A percentile compares a stretch with the other conserved stretches of the same genome.
These are phyloP conservation scores for Hamigera avellanea DNA, from an alignment of 495 filamentous ascomycete genomes.

Conservation along the genomic window DNA sequence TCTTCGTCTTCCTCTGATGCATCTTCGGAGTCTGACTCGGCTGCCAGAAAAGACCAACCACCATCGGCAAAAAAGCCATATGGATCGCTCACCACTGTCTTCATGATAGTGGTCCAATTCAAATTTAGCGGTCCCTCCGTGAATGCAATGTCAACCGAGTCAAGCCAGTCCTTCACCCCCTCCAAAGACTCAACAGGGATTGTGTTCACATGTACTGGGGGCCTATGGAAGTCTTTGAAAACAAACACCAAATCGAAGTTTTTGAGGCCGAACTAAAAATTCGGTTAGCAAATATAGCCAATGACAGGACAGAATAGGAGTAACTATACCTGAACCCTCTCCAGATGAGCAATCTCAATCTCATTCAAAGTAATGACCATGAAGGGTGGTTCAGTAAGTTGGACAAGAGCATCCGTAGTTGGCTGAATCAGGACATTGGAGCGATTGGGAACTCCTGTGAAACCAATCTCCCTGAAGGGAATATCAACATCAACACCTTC, in stretches of 20 bases:
- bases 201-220: conserved; percentile 90
- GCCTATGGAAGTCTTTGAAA: conserved; percentile 86
- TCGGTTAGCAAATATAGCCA: conserved; percentile 12
- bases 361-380: conserved; percentile 88
- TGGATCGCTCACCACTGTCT: conserved; percentile 87
- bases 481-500: conserved; percentile 84
- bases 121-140: conserved; percentile 93
- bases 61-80: conserved; percentile 92
- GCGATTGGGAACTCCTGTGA: conserved; percentile 90
- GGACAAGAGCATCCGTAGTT: conserved; percentile 95
- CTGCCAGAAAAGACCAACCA: conserved; percentile 86
- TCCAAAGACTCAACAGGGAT: conserved; percentile 94
- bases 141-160: conserved; percentile 87
- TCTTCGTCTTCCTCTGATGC: conserved; percentile 75
- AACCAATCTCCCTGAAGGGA: conserved; percentile 91
- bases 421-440: conserved; percentile 92
- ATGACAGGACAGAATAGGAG: background rate
- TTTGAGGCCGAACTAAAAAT: conserved; percentile 74
- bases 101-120: conserved; percentile 99
- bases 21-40: conserved; percentile 79
- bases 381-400: conserved; percentile 94
- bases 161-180: conserved; percentile 94
- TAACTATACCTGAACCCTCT: conserved; percentile 66
- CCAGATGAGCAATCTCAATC: conserved; percentile 91
- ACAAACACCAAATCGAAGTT: conserved; percentile 98